Evolutionary conservation across 148 eudicot species (phyloP).

Genomic region (Polygonum maritimum): DNA sequence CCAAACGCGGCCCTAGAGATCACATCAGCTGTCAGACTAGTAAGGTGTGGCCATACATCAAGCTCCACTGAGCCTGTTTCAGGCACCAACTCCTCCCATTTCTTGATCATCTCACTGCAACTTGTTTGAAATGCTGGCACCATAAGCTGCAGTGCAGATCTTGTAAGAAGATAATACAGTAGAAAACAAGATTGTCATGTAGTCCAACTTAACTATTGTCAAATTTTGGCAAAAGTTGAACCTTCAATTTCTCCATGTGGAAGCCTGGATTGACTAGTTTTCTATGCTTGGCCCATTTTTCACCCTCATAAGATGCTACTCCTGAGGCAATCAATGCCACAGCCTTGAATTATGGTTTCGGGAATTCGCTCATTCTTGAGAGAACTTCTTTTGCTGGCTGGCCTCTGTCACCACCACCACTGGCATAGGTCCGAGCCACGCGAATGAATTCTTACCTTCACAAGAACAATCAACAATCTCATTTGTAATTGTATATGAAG

Average conservation of each 20-base stretch:
- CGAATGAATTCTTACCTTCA: slow-evolving; percentile 2
- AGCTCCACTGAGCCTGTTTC: slow-evolving; percentile 14
- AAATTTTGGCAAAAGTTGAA: not conserved
- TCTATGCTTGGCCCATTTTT: slow-evolving; percentile 9
- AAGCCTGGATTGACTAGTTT: slow-evolving; percentile 8
- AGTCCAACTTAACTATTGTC: not conserved
- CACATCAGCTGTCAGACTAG: slow-evolving; percentile 24
- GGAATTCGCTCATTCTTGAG: not conserved
- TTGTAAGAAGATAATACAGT: not conserved
- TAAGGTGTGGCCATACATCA: slow-evolving; percentile 32
- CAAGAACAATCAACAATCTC: not conserved
- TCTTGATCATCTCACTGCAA: slow-evolving; percentile 18
- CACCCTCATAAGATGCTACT: not conserved
- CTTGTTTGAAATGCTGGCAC: slow-evolving; percentile 25
- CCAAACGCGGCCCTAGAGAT: slow-evolving; percentile 40
- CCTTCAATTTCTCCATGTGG: slow-evolving; percentile 12
- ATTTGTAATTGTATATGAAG: not conserved
- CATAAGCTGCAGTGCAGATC: slow-evolving; percentile 29
- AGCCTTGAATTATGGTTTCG: not conserved
- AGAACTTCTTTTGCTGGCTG: not conserved
- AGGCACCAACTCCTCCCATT: slow-evolving; percentile 31
- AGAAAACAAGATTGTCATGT: not conserved
- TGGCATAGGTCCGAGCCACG: not conserved
- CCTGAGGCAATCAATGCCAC: not conserved
- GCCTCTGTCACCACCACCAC: not conserved